Evolutionary conservation across 78 protist species (phyloP), one percentile per base, ranked within the genome.

Genomic region (Dictyostelium firmibasis): DNA sequence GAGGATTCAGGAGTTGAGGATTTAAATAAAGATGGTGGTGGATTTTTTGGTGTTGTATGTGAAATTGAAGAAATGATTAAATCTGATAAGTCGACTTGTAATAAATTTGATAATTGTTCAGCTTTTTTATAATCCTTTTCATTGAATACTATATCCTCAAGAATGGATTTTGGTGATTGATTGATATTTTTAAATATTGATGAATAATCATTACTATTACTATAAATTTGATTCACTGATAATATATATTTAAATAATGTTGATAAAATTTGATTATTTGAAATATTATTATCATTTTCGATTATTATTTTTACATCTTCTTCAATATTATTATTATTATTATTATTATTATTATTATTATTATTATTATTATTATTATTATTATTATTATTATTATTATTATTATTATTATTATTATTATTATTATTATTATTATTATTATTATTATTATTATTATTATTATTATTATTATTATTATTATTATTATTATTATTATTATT

Each of bases 91-190:
- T 89, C 94, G 44, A 89, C 27, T 47, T 89, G 81, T 18, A 89
- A 27, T 27, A 69, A 81, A 29, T 43, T 36, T 20, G 94, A 74
- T 62, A 89, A 38, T 35, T 50, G 31, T 50, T 89, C 94, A 27
- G 94, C 94, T 43, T 89, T 89, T 62, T 64, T 44, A 70, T 81
- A 89, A 79, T 89, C 72, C 50, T 89, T 69, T 62, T 89, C 83
- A 60, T 50, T 38, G 33, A 89, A 89, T 20, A 89, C 79, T 11
- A 89, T 69, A 35, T 89, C 43, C 47, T 89, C 75, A 31, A 89
- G 25, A 27, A 89, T 41, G 43, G 70, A 41, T 69, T 81, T 76
- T 69, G 94, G 94, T 16, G 81, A 41, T 64, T 36, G 44, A 60
- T 87, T 75, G 4, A 87, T n/a, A 60, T 70, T 87, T 35, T 41